These are phyloP conservation scores for Helianthus annuus DNA, from an alignment of 129 eudicot species.

Conservation along the genomic window HanXRQr2.0-SUNRISE NC_035446.2:87857427-87857926, in stretches of 20 bases:
- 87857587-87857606: no score
- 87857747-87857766: neutral
- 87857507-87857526: no score
- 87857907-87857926: constrained; percentile 60
- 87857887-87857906: constrained; percentile 77
- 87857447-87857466: no score
- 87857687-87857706: constrained; percentile 90
- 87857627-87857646: constrained; percentile 99
- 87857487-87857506: no score
- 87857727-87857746: constrained; percentile 59
- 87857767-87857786: no score
- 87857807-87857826: constrained; percentile 18
- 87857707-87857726: constrained; percentile 84
- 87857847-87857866: constrained; percentile 98
- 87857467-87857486: no score
- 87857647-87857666: constrained; percentile 94
- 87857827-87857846: constrained; percentile 69
- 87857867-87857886: constrained; percentile 86
- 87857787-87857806: neutral
- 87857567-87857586: no score
- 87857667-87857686: no score
- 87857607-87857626: no score
- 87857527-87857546: no score
- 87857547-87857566: no score
- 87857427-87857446: no score